Conservation (phyloP, 106 monocot genomes). For the Dendrobium nobile region DNA sequence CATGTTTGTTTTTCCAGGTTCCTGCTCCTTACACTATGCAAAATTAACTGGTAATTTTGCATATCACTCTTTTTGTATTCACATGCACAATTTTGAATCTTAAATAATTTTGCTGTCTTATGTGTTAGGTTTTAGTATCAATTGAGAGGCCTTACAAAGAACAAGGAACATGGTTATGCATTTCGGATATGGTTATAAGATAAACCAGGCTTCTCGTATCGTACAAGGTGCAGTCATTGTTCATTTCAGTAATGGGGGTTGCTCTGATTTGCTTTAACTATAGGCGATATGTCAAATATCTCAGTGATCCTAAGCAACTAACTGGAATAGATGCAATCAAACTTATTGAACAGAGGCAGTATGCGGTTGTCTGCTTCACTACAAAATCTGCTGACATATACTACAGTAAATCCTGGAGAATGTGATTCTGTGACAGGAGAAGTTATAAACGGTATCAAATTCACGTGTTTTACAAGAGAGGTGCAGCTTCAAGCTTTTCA, state of each 20-base stretch:
- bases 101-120: not conserved
- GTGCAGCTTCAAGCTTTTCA: slow-evolving; percentile 56
- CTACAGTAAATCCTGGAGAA: slow-evolving; percentile 32
- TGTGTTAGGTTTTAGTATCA: not conserved
- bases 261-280: not conserved
- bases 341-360: slow-evolving; percentile 11
- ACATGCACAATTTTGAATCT: not conserved
- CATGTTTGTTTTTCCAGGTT: not conserved
- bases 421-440: slow-evolving; percentile 30
- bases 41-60: not conserved
- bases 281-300: not conserved
- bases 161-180: not conserved
- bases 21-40: not conserved
- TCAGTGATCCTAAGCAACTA: not conserved
- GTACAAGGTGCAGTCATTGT: not conserved
- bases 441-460: slow-evolving; percentile 24
- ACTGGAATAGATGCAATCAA: not conserved
- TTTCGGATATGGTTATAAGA: not conserved
- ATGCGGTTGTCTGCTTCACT: slow-evolving; percentile 71
- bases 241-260: not conserved
- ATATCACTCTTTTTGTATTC: not conserved
- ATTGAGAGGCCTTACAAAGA: not conserved
- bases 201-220: not conserved
- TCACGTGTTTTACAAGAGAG: slow-evolving; percentile 42
- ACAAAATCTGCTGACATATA: slow-evolving; percentile 60